Percentiles rank a stretch among this genome's conserved stretches.
phyloP scores from a whole-genome alignment of 139 green algal genomes.

The Tetraselmis striata region DNA sequence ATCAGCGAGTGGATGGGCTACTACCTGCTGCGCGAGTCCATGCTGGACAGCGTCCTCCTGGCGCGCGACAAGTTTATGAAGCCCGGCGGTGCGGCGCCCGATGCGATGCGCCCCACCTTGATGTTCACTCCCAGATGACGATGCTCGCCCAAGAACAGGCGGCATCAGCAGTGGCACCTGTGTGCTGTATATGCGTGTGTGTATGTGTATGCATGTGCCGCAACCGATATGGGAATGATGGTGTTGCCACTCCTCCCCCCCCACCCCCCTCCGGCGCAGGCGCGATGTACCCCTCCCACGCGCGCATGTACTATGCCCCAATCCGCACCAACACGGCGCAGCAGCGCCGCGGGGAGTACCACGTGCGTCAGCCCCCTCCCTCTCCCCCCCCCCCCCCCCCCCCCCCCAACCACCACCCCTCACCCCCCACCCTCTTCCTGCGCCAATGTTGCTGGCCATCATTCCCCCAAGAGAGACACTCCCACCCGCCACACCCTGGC shows the following conservation, averaged over 20 bases:
- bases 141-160: too few relatives aligned
- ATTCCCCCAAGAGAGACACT: too few relatives aligned
- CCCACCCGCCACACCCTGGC: too few relatives aligned
- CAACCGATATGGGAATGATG: too few relatives aligned
- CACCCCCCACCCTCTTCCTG: constrained; percentile 11
- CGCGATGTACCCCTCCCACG: constrained; percentile 87
- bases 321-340: constrained; percentile 49
- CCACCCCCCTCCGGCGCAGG: too few relatives aligned
- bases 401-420: not conserved
- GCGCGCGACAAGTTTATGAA: constrained; percentile 88
- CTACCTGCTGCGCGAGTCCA: constrained; percentile 63
- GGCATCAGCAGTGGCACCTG: too few relatives aligned
- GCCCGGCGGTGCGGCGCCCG: constrained; percentile 63
- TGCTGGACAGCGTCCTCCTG: constrained; percentile 92
- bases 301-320: constrained; percentile 75
- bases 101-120: too few relatives aligned
- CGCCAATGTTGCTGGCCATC: not conserved
- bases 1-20: constrained; percentile 73
- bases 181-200: too few relatives aligned
- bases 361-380: constrained; percentile 28
- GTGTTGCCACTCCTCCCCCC: too few relatives aligned
- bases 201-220: too few relatives aligned
- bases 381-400: not conserved
- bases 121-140: too few relatives aligned
- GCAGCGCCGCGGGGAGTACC: constrained; percentile 47